Conservation (phyloP, 1,284 basidiomycete genomes). For the Pulveroboletus sp. region DNA sequence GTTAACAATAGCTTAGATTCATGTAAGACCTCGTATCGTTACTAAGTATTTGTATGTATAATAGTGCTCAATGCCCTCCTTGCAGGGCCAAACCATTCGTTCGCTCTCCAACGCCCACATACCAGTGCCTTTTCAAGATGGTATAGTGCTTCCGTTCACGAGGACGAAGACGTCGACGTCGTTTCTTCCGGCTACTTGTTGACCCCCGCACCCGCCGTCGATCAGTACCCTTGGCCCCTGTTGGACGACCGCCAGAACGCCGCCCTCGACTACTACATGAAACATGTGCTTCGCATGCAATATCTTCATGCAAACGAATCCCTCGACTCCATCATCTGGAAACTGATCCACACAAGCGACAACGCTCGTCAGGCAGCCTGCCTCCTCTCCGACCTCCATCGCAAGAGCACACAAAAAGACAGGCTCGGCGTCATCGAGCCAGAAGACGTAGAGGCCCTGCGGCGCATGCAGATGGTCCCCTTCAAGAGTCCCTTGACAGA, state of each 20-base stretch:
- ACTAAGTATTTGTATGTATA: conserved; percentile 57
- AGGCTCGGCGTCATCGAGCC: conserved; percentile 27
- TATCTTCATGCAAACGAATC: conserved; percentile 63
- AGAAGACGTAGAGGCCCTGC: conserved; percentile 29
- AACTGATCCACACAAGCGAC: conserved; percentile 39
- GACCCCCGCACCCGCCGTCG: neutral
- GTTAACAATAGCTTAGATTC: conserved; percentile 49
- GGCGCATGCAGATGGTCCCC: conserved; percentile 31
- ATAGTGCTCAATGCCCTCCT: conserved; percentile 69
- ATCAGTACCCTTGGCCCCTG: conserved; percentile 17
- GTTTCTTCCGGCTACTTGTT: conserved; percentile 30
- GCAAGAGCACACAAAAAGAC: conserved; percentile 26
- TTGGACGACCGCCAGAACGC: conserved; percentile 23
- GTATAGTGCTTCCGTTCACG: conserved; percentile 12
- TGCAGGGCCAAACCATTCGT: conserved; percentile 45
- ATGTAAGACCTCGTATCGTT: conserved; percentile 73
- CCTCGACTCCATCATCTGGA: conserved; percentile 52
- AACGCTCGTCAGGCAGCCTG: conserved; percentile 57
- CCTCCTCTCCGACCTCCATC: conserved; percentile 43
- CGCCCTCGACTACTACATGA: conserved; percentile 37
- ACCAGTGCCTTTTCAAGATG: conserved; percentile 32
- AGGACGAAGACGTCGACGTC: conserved; percentile 17
- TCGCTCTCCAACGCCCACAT: conserved; percentile 33
- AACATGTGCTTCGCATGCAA: conserved; percentile 60
- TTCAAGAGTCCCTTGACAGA: conserved; percentile 40